Evolutionary conservation across 352 stramenopile genomes (phyloP).

Genomic region (Pythium apleroticum): DNA sequence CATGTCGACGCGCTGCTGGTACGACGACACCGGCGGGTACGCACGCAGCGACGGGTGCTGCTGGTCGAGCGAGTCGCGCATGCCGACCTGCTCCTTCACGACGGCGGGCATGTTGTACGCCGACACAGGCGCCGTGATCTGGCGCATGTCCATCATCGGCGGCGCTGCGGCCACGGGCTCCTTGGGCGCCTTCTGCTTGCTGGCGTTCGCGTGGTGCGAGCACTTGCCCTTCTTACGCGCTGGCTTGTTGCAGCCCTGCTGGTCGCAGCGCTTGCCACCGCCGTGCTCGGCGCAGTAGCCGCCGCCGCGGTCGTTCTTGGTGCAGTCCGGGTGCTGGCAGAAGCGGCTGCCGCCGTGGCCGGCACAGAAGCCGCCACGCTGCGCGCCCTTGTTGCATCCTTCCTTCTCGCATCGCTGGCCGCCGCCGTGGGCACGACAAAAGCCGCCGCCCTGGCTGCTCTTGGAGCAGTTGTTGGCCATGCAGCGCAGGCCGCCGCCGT

Average conservation of each 20-base stretch:
- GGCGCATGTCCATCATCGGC: conserved; percentile 83
- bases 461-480: conserved; percentile 77
- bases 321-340: conserved; percentile 85
- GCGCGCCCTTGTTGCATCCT: conserved; percentile 82
- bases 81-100: conserved; percentile 34
- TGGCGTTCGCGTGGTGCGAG: conserved; percentile 79
- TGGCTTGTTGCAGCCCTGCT: conserved; percentile 76
- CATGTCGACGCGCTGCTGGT: conserved; percentile 58
- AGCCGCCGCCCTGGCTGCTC: conserved; percentile 79
- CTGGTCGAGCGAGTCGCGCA: conserved; percentile 42
- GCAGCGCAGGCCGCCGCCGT: conserved; percentile 81
- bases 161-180: conserved; percentile 27
- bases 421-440: conserved; percentile 80
- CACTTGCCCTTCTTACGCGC: conserved; percentile 87
- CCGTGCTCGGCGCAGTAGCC: conserved; percentile 87
- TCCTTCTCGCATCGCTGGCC: conserved; percentile 83
- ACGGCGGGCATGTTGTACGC: conserved; percentile 39
- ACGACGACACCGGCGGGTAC: conserved; percentile 39
- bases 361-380: conserved; percentile 78
- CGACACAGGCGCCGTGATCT: conserved; percentile 64
- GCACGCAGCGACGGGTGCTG: conserved; percentile 38
- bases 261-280: conserved; percentile 80
- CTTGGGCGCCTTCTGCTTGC: conserved; percentile 68
- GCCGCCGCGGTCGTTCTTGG: conserved; percentile 85
- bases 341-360: conserved; percentile 80